Evolutionary conservation across 768 basidiomycete genomes (phyloP), one percentile per base, ranked within the genome.

Genomic region (Asterophora lycoperdoides): DNA sequence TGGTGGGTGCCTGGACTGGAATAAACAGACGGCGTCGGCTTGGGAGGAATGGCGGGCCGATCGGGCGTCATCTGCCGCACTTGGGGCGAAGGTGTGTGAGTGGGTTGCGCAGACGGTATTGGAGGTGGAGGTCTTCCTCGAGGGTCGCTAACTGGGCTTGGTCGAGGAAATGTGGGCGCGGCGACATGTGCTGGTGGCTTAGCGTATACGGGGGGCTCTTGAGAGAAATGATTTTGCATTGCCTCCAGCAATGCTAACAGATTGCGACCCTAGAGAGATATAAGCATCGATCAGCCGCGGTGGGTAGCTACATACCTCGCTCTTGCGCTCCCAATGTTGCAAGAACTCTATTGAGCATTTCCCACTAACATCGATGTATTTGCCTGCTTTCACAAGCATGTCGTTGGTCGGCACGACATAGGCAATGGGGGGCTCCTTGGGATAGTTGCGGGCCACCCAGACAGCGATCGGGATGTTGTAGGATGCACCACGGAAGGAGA

Each of bases 381-480:
- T 78, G 17, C 84, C 80, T 9, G 89, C 76, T 56, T 84, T 83
- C 58, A 99, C 81, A 51, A 93, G 83, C 85, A 99, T 92, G 60
- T 89, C 84, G 45, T 73, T 78, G 2, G 92, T 96, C 29, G 96
- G 95, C 10, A 92, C 87, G 56, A 99, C 93, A 70, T 92, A 97
- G 17, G 76, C 76, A 59, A 98, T 78, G 17, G 96, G 96, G 0
- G 93, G 84, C 10, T 73, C 72, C 36, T 77, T 74, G 3, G 95
- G 95, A 60, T 93, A 97, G 35, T 90, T 89, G 44, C 77, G 76
- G 2, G 92, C 77, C 35, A 98, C 57, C 93, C 94, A 98, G 52
- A 95, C 57, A 10, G 88, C 82, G 58, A 99, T 68, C 3, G 96
- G 96, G 58, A 98, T 97, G 66, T 99, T 92, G 74, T 99, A 99